Conservation (phyloP, 441 rosid species). For the Gossypium schwendimanii region DNA sequence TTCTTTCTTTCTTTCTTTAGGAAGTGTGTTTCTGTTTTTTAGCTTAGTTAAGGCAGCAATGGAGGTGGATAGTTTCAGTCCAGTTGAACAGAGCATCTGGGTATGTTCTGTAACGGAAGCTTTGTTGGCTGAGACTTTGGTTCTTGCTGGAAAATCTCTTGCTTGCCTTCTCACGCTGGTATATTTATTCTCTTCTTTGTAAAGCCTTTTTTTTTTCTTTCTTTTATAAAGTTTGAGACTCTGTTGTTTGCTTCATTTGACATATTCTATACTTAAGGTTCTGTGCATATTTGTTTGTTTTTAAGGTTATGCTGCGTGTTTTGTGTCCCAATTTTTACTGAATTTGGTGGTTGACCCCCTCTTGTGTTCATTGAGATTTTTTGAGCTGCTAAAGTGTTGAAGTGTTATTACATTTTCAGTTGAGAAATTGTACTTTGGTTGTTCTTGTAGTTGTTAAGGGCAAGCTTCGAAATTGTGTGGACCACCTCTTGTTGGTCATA, state of each 20-base stretch:
- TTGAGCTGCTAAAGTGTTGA: slow-evolving; percentile 3
- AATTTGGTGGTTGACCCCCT: neutral
- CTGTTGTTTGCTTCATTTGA: neutral
- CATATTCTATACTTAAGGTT: neutral
- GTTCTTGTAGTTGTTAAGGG: neutral
- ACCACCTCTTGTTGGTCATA: neutral
- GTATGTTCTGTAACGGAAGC: slow-evolving; percentile 30
- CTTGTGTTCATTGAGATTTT: neutral
- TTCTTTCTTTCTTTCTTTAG: slow-evolving; percentile 13
- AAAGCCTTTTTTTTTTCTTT: neutral
- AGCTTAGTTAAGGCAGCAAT: slow-evolving; percentile 21
- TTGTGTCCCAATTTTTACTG: neutral
- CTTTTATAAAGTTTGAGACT: neutral
- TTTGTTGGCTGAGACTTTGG: slow-evolving; percentile 29
- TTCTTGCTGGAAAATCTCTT: slow-evolving; percentile 38
- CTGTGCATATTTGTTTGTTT: neutral
- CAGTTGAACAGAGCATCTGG: slow-evolving; percentile 25
- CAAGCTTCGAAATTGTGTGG: neutral
- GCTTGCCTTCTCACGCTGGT: slow-evolving; percentile 45
- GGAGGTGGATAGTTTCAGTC: slow-evolving; percentile 30
- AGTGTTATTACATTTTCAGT: neutral
- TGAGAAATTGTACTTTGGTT: neutral
- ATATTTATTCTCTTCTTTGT: slow-evolving; percentile 15
- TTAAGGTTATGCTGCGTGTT: slow-evolving; percentile 3
- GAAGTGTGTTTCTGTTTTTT: slow-evolving; percentile 16